These are phyloP conservation scores for Gonium pectorale DNA, from an alignment of 139 green algal species.

Conservation along the genomic window DNA sequence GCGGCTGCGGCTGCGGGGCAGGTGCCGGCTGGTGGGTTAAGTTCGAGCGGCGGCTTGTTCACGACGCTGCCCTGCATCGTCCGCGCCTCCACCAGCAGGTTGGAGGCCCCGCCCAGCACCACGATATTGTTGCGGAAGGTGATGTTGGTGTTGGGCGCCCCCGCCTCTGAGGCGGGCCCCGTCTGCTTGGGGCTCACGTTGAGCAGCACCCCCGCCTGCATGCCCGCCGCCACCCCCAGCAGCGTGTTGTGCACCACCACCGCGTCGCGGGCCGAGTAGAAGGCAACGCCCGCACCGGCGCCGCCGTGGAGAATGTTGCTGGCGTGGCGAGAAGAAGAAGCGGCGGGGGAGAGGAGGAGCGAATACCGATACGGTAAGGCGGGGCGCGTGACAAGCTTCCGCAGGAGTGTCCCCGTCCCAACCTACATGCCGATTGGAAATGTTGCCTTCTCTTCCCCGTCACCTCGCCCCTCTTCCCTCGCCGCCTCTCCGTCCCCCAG, in stretches of 20 bases:
- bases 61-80: slow-evolving; percentile 7
- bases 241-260: slow-evolving; percentile 40
- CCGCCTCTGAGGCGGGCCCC: not conserved
- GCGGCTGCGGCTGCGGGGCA: not conserved
- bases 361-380: not conserved
- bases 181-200: slow-evolving; percentile 42
- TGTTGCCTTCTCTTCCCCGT: too few relatives aligned
- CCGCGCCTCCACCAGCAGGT: slow-evolving; percentile 36
- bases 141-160: slow-evolving; percentile 45
- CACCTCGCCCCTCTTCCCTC: too few relatives aligned
- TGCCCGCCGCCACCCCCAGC: slow-evolving; percentile 7
- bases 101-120: not conserved
- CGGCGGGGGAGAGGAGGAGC: not conserved
- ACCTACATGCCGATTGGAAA: too few relatives aligned
- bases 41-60: not conserved
- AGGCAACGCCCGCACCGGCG: slow-evolving; percentile 22
- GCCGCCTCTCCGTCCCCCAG: too few relatives aligned
- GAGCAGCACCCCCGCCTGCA: slow-evolving; percentile 45
- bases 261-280: slow-evolving; percentile 40
- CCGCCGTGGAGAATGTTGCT: slow-evolving; percentile 42
- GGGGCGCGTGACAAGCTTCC: too few relatives aligned
- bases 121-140: slow-evolving; percentile 41
- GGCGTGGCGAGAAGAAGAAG: too few relatives aligned
- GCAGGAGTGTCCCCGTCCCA: too few relatives aligned
- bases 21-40: not conserved